phyloP scores from a whole-genome alignment of 2,329 filamentous ascomycete genomes.

The Ascochyta koolunga region DNA sequence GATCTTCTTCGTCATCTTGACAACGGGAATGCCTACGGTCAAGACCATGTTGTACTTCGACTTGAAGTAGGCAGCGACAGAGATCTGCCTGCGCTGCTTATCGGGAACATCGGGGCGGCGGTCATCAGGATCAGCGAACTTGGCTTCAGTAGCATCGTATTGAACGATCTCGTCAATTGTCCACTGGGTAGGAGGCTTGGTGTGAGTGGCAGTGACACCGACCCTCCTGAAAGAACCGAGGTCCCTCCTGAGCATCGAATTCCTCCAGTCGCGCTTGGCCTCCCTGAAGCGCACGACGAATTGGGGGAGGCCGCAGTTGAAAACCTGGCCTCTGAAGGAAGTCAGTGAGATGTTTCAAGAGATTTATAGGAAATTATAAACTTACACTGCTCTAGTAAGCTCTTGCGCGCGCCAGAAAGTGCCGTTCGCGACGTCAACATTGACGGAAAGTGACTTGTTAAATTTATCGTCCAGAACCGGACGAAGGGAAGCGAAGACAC shows the following conservation, averaged over 20 bases:
- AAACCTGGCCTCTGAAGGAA: slow-evolving; percentile 25
- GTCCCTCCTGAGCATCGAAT: slow-evolving; percentile 38
- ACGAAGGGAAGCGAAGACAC: slow-evolving; percentile 84
- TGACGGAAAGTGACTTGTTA: slow-evolving; percentile 74
- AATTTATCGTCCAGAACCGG: slow-evolving; percentile 63
- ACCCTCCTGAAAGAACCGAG: slow-evolving; percentile 53
- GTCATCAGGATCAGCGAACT: slow-evolving; percentile 63
- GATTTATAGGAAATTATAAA: neutral
- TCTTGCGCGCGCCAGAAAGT: slow-evolving; percentile 73
- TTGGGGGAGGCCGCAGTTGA: slow-evolving; percentile 33
- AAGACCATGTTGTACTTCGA: slow-evolving; percentile 58
- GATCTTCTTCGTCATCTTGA: slow-evolving; percentile 63
- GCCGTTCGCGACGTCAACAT: slow-evolving; percentile 89
- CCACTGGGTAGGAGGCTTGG: slow-evolving; percentile 52
- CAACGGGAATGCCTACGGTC: slow-evolving; percentile 60
- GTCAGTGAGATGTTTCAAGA: neutral
- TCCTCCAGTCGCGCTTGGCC: slow-evolving; percentile 34
- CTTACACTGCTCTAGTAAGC: slow-evolving; percentile 35
- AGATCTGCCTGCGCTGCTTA: slow-evolving; percentile 60
- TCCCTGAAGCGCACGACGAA: slow-evolving; percentile 21
- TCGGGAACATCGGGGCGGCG: slow-evolving; percentile 63
- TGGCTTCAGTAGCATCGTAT: slow-evolving; percentile 52
- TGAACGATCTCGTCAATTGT: slow-evolving; percentile 58
- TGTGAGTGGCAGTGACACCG: slow-evolving; percentile 49
- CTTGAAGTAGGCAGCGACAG: slow-evolving; percentile 65